phyloP scores from a whole-genome alignment of 495 filamentous ascomycete genomes.

The Aspergillus coremiiformis region DNA sequence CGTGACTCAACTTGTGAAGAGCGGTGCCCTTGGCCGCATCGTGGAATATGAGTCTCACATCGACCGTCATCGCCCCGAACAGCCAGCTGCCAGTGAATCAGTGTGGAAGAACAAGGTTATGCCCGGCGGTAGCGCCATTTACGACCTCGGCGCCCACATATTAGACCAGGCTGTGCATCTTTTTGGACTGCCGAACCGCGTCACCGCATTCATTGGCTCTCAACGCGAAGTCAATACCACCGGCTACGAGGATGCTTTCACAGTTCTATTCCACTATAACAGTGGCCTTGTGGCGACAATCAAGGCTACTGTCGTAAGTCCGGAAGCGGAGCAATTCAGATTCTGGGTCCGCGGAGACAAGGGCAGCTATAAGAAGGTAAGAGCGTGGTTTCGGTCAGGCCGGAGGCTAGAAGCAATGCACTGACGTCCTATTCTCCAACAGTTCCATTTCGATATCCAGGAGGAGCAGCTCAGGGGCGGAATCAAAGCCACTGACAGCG shows the following conservation, averaged over 20 bases:
- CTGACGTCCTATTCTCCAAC: neutral
- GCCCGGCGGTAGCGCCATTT: slow-evolving; percentile 65
- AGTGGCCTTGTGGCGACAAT: slow-evolving; percentile 53
- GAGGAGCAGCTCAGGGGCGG: slow-evolving; percentile 74
- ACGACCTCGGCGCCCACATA: slow-evolving; percentile 79
- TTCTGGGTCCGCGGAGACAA: slow-evolving; percentile 78
- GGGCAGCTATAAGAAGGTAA: slow-evolving; percentile 70
- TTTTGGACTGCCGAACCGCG: slow-evolving; percentile 65
- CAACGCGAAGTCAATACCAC: slow-evolving; percentile 52
- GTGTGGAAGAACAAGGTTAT: slow-evolving; percentile 67
- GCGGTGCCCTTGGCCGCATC: slow-evolving; percentile 52
- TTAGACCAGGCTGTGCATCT: slow-evolving; percentile 72
- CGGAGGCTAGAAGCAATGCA: neutral
- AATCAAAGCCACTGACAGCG: slow-evolving; percentile 52
- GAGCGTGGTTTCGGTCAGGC: neutral
- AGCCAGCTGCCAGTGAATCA: slow-evolving; percentile 36
- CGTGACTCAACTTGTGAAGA: slow-evolving; percentile 54
- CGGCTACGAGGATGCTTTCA: slow-evolving; percentile 61
- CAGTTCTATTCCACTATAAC: slow-evolving; percentile 61
- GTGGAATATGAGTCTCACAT: slow-evolving; percentile 82
- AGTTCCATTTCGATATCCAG: slow-evolving; percentile 68
- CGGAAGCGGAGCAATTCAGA: slow-evolving; percentile 62
- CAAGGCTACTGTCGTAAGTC: slow-evolving; percentile 63
- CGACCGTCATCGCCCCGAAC: slow-evolving; percentile 63
- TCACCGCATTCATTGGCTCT: slow-evolving; percentile 62